Conservation (phyloP, 371 early-diverging fungal genomes). For the Dichotomocladium elegans region DNA sequence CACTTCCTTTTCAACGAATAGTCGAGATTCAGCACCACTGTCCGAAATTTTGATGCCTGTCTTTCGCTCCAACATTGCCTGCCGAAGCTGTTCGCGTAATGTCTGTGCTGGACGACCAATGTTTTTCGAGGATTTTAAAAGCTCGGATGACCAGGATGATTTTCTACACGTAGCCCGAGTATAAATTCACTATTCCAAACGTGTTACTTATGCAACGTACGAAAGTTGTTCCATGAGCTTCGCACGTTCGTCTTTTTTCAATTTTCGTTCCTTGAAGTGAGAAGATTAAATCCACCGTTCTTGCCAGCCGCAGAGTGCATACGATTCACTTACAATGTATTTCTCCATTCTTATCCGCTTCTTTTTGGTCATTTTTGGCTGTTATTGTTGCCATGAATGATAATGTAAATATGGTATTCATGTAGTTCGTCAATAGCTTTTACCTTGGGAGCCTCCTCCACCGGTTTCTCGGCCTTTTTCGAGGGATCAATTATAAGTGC, state of each 20-base stretch:
- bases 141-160: conserved; percentile 66
- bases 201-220: conserved; percentile 14
- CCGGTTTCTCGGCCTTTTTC: conserved; percentile 2
- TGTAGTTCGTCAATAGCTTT: no score
- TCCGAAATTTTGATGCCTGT: conserved; percentile 62
- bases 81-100: conserved; percentile 65
- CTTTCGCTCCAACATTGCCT: conserved; percentile 71
- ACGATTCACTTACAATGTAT: conserved; percentile 70
- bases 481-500: conserved; percentile 39
- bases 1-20: conserved; percentile 41
- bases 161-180: conserved; percentile 15
- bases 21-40: conserved; percentile 31
- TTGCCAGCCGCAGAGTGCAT: no score
- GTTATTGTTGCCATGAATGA: background rate
- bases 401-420: no score
- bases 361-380: conserved; percentile 53
- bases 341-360: conserved; percentile 80
- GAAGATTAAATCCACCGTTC: no score
- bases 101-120: conserved; percentile 71
- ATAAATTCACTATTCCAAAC: background rate
- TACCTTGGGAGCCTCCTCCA: background rate
- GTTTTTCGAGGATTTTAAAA: conserved; percentile 77
- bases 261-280: conserved; percentile 82
- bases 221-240: conserved; percentile 80
- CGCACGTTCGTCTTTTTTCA: conserved; percentile 90